Evolutionary conservation across 179 eudicot genomes (phyloP).

Genomic region (Patellifolia procumbens): DNA sequence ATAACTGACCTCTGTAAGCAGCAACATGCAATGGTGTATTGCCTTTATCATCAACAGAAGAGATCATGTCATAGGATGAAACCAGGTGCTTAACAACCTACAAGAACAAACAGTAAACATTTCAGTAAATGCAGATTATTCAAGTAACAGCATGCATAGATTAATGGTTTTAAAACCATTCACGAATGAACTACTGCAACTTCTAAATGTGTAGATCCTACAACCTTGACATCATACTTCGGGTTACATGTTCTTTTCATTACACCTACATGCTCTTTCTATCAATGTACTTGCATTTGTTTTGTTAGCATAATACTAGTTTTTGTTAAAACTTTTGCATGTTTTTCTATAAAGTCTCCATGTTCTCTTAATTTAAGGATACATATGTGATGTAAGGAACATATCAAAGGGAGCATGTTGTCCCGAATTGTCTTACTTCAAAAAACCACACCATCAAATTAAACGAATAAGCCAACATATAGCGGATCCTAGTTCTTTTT

Average conservation of each 20-base stretch:
- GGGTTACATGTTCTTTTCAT: not conserved
- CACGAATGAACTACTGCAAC: not conserved
- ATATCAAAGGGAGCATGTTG: no score
- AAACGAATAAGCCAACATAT: no score
- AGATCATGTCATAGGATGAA: slow-evolving; percentile 57
- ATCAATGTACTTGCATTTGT: no score
- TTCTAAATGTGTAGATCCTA: not conserved
- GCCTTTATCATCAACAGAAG: slow-evolving; percentile 67
- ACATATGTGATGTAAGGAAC: no score
- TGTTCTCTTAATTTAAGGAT: no score
- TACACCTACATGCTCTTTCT: not conserved
- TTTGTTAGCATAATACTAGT: no score
- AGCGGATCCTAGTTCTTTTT: no score
- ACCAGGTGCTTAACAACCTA: slow-evolving; percentile 72
- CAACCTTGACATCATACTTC: not conserved
- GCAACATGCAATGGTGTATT: slow-evolving; percentile 88
- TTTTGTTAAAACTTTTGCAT: no score
- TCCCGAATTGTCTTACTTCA: no score
- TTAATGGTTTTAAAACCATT: not conserved
- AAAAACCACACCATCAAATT: not conserved
- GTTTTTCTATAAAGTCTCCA: no score
- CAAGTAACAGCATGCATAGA: not conserved
- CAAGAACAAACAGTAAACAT: slow-evolving; percentile 27
- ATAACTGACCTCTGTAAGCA: slow-evolving; percentile 70
- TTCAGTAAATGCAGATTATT: slow-evolving; percentile 5